Percentiles rank a stretch among this genome's conserved stretches.
Conservation (phyloP, 768 basidiomycete genomes). For the Leucosporidium creatinivorum region DNA sequence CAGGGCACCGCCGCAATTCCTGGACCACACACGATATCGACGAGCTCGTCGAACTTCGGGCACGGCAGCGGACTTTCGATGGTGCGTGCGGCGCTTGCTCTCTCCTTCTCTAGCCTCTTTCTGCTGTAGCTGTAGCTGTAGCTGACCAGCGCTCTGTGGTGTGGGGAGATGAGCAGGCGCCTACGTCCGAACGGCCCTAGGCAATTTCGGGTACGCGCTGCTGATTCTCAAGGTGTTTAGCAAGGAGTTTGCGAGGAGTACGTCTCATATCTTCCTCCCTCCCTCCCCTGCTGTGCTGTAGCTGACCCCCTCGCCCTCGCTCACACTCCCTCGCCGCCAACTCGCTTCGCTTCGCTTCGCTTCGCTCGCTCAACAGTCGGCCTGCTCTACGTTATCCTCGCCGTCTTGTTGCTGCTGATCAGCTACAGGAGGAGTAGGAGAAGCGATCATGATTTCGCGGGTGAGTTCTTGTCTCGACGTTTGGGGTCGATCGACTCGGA, state of each 20-base stretch:
- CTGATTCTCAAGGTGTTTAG: conserved; percentile 75
- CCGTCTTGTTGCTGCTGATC: conserved; percentile 53
- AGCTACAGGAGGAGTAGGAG: conserved; percentile 59
- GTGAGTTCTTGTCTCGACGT: conserved; percentile 42
- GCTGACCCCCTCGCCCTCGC: no score
- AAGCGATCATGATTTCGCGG: conserved; percentile 70
- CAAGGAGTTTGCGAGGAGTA: conserved; percentile 62
- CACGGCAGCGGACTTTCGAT: conserved; percentile 72
- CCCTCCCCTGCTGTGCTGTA: no score
- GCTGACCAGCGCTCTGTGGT: no score
- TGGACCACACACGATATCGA: conserved; percentile 8
- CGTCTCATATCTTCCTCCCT: conserved; percentile 36
- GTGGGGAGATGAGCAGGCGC: no score
- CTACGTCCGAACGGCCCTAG: conserved; percentile 67
- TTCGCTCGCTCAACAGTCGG: conserved; percentile 33
- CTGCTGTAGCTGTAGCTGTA: no score
- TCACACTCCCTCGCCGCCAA: background rate
- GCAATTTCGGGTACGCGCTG: conserved; percentile 64
- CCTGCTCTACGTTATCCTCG: conserved; percentile 45
- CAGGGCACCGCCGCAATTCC: conserved; percentile 7
- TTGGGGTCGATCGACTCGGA: conserved; percentile 36
- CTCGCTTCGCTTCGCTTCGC: no score
- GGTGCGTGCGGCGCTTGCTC: background rate
- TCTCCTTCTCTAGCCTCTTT: no score
- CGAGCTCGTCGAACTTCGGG: conserved; percentile 51